Evolutionary conservation across 2,329 filamentous ascomycete genomes (phyloP), one percentile per base, ranked within the genome.

Genomic region (Pestalotiopsis sp.): DNA sequence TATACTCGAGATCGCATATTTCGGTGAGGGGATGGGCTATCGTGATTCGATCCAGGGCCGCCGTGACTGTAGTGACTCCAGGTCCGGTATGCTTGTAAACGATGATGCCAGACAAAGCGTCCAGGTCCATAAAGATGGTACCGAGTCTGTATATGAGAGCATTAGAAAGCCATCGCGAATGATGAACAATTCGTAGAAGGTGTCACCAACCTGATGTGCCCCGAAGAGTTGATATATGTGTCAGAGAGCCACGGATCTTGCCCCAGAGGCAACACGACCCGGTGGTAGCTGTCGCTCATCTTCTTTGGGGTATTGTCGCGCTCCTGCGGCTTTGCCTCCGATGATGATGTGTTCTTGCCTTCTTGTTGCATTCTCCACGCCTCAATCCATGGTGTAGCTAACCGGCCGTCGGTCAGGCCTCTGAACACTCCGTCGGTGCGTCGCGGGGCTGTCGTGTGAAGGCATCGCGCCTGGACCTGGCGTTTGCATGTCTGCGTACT

Each of bases 231-330:
- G 75, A 93, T 87, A 75, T 95, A 95, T 0, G 90, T 92, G 76
- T 95, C 92, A 12, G 92, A 85, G 13, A 95, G 82, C 91, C 91
- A 94, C 65, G 91, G 91, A 75, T 94, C 92, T 75, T 88, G 90
- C 5, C 88, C 91, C 11, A 94, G 82, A 6, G 91, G 91, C 36
- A 94, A 82, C 73, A 92, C 88, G 60, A 92, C 87, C 68, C 87
- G 87, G 75, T 92, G 89, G 76, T 90, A 91, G 79, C 89, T 92
- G 75, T 93, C 90, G 27, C 84, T 86, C 91, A 93, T 93, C 77
- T 84, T 89, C 79, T 90, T 92, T 1, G 91, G 90, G 12, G 82
- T 83, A 71, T 92, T 76, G 73, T 91, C 86, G 59, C 87, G 86
- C 74, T 88, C 82, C 11, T 79, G 70, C 2, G 73, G 68, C 12